phyloP scores from a whole-genome alignment of 148 eudicot genomes.

The Polygonum maritimum region DNA sequence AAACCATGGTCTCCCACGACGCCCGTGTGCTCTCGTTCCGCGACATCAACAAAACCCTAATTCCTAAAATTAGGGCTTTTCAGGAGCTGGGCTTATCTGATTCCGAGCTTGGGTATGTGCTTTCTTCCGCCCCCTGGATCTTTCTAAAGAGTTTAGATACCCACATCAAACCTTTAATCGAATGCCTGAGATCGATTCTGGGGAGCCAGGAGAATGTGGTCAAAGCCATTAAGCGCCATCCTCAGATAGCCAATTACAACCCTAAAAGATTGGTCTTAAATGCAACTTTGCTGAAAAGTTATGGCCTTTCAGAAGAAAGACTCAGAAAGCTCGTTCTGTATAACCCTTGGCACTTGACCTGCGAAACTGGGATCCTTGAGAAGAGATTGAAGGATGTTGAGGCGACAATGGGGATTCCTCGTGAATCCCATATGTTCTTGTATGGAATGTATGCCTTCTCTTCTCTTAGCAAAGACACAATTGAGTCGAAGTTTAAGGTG shows the following conservation, averaged over 20 bases:
- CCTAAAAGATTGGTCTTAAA: background rate
- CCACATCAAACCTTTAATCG: slow-evolving; percentile 3
- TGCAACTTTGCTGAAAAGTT: slow-evolving; percentile 4
- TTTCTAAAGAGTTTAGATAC: background rate
- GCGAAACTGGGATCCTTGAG: slow-evolving; percentile 8
- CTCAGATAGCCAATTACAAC: background rate
- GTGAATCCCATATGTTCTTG: slow-evolving; percentile 3
- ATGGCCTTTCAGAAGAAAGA: slow-evolving; percentile 6
- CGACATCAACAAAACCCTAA: slow-evolving; percentile 18
- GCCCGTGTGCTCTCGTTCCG: slow-evolving; percentile 2
- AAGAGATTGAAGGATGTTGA: slow-evolving; percentile 1
- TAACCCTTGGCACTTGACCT: slow-evolving; percentile 8
- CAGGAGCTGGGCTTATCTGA: slow-evolving; percentile 13
- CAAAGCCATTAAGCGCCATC: slow-evolving; percentile 9
- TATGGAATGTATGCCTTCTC: slow-evolving; percentile 1
- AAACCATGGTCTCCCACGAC: background rate
- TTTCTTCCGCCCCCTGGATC: background rate
- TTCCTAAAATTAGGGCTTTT: slow-evolving; percentile 18
- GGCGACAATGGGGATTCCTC: slow-evolving; percentile 12
- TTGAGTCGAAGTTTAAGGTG: slow-evolving; percentile 7
- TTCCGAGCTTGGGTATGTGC: slow-evolving; percentile 1
- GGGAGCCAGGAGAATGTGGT: slow-evolving; percentile 16
- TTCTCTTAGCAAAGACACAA: slow-evolving; percentile 8
- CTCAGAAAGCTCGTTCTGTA: slow-evolving; percentile 5
- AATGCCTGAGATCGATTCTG: slow-evolving; percentile 5